These are phyloP conservation scores for Phytophthora sp. DNA, from an alignment of 352 stramenopile genomes.

Conservation along the genomic window DNA sequence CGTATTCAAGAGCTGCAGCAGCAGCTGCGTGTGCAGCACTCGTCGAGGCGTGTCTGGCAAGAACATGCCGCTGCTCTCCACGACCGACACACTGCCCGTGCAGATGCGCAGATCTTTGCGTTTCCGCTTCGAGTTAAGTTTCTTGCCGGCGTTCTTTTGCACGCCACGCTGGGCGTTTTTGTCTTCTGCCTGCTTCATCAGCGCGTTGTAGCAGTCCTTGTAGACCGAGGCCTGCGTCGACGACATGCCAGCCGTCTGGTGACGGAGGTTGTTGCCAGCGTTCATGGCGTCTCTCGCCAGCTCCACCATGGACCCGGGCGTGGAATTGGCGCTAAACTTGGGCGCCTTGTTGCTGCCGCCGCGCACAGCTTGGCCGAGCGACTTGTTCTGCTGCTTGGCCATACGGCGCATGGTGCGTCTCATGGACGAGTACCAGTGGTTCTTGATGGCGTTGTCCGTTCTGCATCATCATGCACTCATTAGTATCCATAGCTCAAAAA, in stretches of 20 bases:
- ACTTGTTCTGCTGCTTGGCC: slow-evolving; percentile 88
- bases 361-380: slow-evolving; percentile 38
- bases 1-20: slow-evolving; percentile 77
- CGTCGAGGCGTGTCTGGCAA: slow-evolving; percentile 77
- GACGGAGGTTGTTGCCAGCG: slow-evolving; percentile 35
- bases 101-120: slow-evolving; percentile 86
- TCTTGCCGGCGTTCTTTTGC: slow-evolving; percentile 50
- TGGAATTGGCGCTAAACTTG: slow-evolving; percentile 41
- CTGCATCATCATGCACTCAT: slow-evolving; percentile 27
- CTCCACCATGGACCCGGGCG: slow-evolving; percentile 33
- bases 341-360: slow-evolving; percentile 22
- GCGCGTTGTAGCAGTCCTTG: slow-evolving; percentile 78
- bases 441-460: slow-evolving; percentile 91
- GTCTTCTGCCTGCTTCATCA: slow-evolving; percentile 68
- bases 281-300: slow-evolving; percentile 39
- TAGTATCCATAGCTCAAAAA: not conserved
- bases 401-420: slow-evolving; percentile 89
- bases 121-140: slow-evolving; percentile 77
- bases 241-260: slow-evolving; percentile 53
- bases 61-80: slow-evolving; percentile 71
- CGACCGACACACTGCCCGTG: slow-evolving; percentile 39
- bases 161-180: slow-evolving; percentile 13
- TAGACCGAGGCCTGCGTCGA: slow-evolving; percentile 70
- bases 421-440: slow-evolving; percentile 94
- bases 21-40: slow-evolving; percentile 78